Base-by-base conservation (phyloP, 2,329 filamentous ascomycete genomes). In the Penicillium thymicola region DNA sequence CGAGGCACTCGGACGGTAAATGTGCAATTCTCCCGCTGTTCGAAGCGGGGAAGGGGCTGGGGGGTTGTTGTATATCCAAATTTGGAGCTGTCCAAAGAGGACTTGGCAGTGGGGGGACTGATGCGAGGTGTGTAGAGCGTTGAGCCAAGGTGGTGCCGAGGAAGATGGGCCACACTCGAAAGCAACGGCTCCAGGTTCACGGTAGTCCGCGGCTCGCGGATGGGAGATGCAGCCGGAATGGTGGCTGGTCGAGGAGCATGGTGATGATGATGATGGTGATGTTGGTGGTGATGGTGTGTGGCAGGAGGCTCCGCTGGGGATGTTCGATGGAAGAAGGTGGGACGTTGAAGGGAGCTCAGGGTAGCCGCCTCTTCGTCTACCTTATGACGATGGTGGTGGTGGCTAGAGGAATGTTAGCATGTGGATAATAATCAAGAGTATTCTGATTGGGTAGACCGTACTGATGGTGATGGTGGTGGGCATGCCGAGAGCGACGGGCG, bases 1-100 rank as follows among this genome's bases (percentile, higher is more conserved):
- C 89, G 85, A 2, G 92, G 89, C 7, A 99, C 86, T 66, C 94
- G 90, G 59, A 99, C 83, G 0, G 91, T 97, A 60, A 95, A 85
- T 0, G 90, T 95, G 70, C 91, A 96, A 66, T 97, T 97, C 64
- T 92, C 88, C 58, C 90, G 89, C 43, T 84, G 86, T 61, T 88
- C 78, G 40, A 93, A 90, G 59, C 85, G 84, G 0, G 93, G 93
- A 1, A 97, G 79, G 0, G 89, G 89, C 51, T 83, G 86, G 0
- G 89, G 90, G 28, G 77, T 82, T 23, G 81, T 82, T 5, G 78
- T 79, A 62, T 83, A 86, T 40, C 82, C 80, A 59, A 84, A 82
- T 60, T 83, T 83, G 52, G 80, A 76, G 62, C 81, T 81, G 52
- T 75, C 75, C n/a, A 67, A 40, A 0, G 72, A 70, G 2, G 71